Percentiles rank a stretch among this genome's conserved stretches.
Conservation (phyloP, 2,329 filamentous ascomycete species). For the Stromatinia cepivora region DNA sequence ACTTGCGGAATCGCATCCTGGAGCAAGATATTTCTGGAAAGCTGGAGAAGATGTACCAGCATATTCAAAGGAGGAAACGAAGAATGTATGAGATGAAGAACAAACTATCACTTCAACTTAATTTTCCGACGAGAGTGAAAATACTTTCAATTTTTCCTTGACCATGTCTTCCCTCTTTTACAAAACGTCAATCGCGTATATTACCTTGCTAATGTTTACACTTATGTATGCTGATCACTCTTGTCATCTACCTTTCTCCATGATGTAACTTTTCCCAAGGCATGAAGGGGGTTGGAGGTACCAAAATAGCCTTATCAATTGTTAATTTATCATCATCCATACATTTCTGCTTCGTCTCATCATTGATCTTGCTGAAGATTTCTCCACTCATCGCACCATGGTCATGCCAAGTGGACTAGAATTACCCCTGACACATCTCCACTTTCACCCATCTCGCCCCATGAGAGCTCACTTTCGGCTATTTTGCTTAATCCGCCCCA, state of each 20-base stretch:
- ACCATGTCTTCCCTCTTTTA: neutral
- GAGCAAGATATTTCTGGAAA: constrained; percentile 47
- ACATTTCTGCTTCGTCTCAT: constrained; percentile 18
- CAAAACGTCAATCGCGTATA: neutral
- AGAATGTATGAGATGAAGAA: neutral
- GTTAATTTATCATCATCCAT: constrained; percentile 8
- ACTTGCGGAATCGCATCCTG: constrained; percentile 53
- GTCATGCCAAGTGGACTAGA: constrained; percentile 13
- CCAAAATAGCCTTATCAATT: constrained; percentile 9
- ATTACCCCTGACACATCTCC: constrained; percentile 4
- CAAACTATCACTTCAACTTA: neutral
- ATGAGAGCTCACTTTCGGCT: constrained; percentile 12
- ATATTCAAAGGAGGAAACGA: constrained; percentile 22
- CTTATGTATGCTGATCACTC: neutral
- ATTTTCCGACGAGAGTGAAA: neutral
- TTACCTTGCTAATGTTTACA: neutral
- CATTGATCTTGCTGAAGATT: neutral
- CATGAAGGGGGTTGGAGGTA: neutral
- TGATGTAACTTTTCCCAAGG: neutral
- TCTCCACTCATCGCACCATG: constrained; percentile 3
- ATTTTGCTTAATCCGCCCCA: neutral
- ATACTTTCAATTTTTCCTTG: neutral
- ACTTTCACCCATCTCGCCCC: neutral
- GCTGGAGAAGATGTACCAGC: constrained; percentile 31
- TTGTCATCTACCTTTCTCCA: neutral